Conservation (phyloP, 73 alveolate genomes). For the Tetrahymena elliotti region DNA sequence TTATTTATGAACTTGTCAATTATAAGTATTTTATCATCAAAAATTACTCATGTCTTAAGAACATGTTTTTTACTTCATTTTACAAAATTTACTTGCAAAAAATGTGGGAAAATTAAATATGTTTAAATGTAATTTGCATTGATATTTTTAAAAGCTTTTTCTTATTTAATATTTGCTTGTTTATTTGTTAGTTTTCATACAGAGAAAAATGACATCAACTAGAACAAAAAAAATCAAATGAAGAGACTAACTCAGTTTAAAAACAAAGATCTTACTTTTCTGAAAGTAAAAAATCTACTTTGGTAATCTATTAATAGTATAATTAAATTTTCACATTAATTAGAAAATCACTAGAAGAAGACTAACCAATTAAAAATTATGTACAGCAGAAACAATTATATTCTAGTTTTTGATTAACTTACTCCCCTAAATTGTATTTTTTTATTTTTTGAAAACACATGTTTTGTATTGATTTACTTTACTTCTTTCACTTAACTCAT, state of each 20-base stretch:
- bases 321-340: not conserved
- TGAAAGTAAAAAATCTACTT: not conserved
- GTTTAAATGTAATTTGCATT: not conserved
- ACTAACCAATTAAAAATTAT: not conserved
- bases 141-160: not conserved
- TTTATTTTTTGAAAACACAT: not conserved
- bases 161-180: not conserved
- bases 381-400: not conserved
- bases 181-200: too few species aligned
- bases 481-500: too few species aligned
- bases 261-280: too few species aligned
- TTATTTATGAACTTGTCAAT: too few species aligned
- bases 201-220: not conserved
- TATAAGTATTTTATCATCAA: too few species aligned
- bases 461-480: too few species aligned
- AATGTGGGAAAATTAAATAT: too few species aligned
- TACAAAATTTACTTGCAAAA: too few species aligned
- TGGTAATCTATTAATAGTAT: not conserved
- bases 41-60: too few species aligned
- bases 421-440: not conserved
- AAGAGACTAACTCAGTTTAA: too few species aligned
- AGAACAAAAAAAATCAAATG: not conserved
- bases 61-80: too few species aligned
- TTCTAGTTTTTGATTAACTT: too few species aligned
- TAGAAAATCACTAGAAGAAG: not conserved